Percentiles rank a stretch among this genome's conserved stretches.
phyloP scores from a whole-genome alignment of 345 rosid species.

The Eutrema japonicum region DNA sequence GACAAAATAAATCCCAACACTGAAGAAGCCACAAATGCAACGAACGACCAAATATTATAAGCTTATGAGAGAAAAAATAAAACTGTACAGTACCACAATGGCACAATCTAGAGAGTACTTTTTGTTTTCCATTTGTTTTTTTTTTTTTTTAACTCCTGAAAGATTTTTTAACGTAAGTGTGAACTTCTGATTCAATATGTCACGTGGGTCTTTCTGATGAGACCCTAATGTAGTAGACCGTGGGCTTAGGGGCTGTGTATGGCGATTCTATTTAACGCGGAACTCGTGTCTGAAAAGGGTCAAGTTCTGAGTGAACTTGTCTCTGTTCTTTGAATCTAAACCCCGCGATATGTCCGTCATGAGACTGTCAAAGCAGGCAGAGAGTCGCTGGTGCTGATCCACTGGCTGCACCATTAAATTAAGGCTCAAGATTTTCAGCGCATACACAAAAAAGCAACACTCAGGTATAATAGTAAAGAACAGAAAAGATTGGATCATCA shows the following conservation, averaged over 20 bases:
- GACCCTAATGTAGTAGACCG: constrained; percentile 40
- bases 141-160: background rate
- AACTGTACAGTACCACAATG: constrained; percentile 35
- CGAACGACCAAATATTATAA: constrained; percentile 24
- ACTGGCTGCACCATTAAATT: constrained; percentile 61
- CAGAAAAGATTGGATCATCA: constrained; percentile 35
- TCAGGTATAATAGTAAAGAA: constrained; percentile 4
- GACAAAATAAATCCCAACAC: constrained; percentile 23
- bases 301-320: constrained; percentile 92
- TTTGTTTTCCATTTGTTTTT: background rate
- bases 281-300: constrained; percentile 88
- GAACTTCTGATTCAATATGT: constrained; percentile 30
- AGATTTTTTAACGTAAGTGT: background rate
- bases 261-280: constrained; percentile 63
- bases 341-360: constrained; percentile 89
- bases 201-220: constrained; percentile 37
- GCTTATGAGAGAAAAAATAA: constrained; percentile 23
- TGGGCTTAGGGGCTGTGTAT: constrained; percentile 13
- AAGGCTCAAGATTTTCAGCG: background rate
- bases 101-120: constrained; percentile 24
- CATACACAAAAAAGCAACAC: background rate
- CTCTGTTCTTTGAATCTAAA: constrained; percentile 92
- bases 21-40: background rate
- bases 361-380: constrained; percentile 83
- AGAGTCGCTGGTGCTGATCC: constrained; percentile 90